These are phyloP conservation scores for Colletotrichum sp. DNA, from an alignment of 2,329 filamentous ascomycete species.

Conservation along the genomic window DNA sequence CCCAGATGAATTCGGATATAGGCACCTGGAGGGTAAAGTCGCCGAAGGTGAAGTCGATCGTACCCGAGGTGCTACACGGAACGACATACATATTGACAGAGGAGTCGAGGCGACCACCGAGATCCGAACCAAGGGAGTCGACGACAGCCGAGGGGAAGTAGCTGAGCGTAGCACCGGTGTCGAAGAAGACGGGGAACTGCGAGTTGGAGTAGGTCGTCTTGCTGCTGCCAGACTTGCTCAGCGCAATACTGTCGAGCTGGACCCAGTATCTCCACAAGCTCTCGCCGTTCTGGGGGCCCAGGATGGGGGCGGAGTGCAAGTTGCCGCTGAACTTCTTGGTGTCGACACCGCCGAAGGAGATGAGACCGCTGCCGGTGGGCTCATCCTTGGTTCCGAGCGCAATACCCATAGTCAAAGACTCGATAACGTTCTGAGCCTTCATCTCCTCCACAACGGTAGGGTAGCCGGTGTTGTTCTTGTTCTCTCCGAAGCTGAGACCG, in stretches of 20 bases:
- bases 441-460: conserved; percentile 34
- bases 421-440: conserved; percentile 28
- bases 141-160: conserved; percentile 66
- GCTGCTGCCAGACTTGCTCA: conserved; percentile 33
- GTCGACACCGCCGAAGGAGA: conserved; percentile 52
- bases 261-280: conserved; percentile 45
- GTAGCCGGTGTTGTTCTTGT: conserved; percentile 28
- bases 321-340: conserved; percentile 48
- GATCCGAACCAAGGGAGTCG: conserved; percentile 42
- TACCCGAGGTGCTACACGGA: conserved; percentile 47
- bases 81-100: conserved; percentile 52
- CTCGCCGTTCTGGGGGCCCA: conserved; percentile 29
- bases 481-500: conserved; percentile 34
- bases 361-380: conserved; percentile 27
- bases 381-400: conserved; percentile 34
- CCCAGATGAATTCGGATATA: conserved; percentile 52
- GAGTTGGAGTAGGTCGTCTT: conserved; percentile 27
- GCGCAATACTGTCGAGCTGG: conserved; percentile 39
- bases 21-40: conserved; percentile 47
- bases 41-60: conserved; percentile 54
- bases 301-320: conserved; percentile 31
- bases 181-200: conserved; percentile 57
- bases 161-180: conserved; percentile 71
- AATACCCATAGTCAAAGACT: conserved; percentile 34
- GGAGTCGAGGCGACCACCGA: conserved; percentile 49